phyloP scores from a whole-genome alignment of 345 rosid genomes.

The Mercurialis annua region DNA sequence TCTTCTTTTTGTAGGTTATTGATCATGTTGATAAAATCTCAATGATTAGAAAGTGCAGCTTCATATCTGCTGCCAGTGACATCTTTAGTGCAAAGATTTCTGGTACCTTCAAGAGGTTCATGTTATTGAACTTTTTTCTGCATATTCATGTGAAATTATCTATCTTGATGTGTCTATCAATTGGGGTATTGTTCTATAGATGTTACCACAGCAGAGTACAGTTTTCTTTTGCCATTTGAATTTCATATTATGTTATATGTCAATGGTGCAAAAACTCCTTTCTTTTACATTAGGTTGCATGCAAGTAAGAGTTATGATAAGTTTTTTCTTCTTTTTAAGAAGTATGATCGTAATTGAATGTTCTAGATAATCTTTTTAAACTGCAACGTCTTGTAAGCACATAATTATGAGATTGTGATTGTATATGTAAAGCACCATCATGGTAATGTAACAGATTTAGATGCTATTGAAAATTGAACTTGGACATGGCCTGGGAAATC shows the following conservation, averaged over 20 bases:
- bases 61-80: conserved; percentile 71
- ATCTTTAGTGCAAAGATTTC: conserved; percentile 89
- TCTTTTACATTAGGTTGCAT: not conserved
- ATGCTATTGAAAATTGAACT: conserved; percentile 11
- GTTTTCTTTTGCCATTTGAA: not conserved
- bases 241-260: not conserved
- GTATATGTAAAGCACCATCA: not conserved
- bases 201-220: not conserved
- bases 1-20: conserved; percentile 35
- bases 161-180: not conserved
- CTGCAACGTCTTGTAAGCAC: not conserved
- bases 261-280: not conserved
- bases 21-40: conserved; percentile 76
- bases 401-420: not conserved
- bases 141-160: conserved; percentile 2
- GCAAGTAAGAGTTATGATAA: not conserved
- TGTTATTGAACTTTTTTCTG: conserved; percentile 15
- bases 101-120: conserved; percentile 94
- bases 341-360: no score
- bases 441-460: not conserved
- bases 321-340: no score
- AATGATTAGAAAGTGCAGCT: conserved; percentile 65
- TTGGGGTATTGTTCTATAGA: not conserved
- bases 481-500: conserved; percentile 5
- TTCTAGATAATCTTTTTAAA: not conserved